phyloP scores from a whole-genome alignment of 495 filamentous ascomycete species.

The Talaromyces stipitatus region DNA sequence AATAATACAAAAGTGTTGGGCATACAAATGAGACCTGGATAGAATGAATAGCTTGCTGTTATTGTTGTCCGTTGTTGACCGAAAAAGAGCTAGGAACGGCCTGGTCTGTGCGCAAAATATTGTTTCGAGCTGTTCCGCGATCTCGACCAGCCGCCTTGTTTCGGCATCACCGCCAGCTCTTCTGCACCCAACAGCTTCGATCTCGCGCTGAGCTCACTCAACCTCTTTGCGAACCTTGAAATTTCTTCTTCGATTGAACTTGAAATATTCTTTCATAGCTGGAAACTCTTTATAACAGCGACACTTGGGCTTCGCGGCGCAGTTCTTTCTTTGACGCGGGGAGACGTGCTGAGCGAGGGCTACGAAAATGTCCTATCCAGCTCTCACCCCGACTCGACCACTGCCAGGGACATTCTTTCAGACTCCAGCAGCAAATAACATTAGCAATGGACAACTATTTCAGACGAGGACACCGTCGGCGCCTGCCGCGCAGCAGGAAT shows the following conservation, averaged over 20 bases:
- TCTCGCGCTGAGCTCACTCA: background rate
- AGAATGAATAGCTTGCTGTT: background rate
- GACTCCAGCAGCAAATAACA: conserved; percentile 50
- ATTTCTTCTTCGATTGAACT: background rate
- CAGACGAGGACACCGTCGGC: conserved; percentile 16
- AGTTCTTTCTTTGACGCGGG: conserved; percentile 5
- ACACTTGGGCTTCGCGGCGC: background rate
- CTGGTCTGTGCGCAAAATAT: conserved; percentile 4
- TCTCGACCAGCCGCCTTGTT: background rate
- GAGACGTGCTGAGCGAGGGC: conserved; percentile 10
- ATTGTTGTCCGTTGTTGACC: background rate
- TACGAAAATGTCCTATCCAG: conserved; percentile 51
- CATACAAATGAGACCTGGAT: background rate
- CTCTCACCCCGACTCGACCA: conserved; percentile 55
- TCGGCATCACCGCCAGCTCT: background rate
- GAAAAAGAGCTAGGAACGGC: background rate
- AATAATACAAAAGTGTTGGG: conserved; percentile 11
- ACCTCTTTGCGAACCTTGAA: background rate
- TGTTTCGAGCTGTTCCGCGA: background rate
- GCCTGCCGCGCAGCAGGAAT: conserved; percentile 15
- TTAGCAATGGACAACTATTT: conserved; percentile 20
- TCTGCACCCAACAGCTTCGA: background rate
- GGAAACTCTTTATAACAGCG: background rate
- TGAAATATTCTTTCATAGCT: background rate
- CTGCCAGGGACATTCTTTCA: conserved; percentile 68